Evolutionary conservation across 768 basidiomycete species (phyloP).

Genomic region (Tricholoma sp.): DNA sequence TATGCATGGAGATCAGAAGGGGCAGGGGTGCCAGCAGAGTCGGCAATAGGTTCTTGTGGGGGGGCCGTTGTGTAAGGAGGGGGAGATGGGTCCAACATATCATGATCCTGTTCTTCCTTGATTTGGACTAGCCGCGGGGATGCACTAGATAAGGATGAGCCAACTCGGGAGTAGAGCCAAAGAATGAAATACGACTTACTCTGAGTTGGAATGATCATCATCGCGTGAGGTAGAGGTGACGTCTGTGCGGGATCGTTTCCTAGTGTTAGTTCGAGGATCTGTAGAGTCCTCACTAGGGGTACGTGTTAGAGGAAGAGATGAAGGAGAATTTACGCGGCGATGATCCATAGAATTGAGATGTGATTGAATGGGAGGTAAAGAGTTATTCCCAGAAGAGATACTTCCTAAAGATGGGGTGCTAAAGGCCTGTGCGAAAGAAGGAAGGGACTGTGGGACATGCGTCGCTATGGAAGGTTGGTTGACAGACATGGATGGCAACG

Average conservation of each 20-base stretch:
- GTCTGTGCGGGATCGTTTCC: constrained; percentile 46
- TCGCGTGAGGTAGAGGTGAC: constrained; percentile 27
- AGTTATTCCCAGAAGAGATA: constrained; percentile 45
- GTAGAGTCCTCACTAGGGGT: constrained; percentile 26
- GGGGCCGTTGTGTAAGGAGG: constrained; percentile 23
- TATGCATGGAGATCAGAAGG: constrained; percentile 39
- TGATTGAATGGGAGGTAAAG: constrained; percentile 63
- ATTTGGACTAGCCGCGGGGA: constrained; percentile 46
- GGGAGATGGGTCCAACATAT: constrained; percentile 34
- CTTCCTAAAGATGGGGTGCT: constrained; percentile 48
- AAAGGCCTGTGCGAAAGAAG: constrained; percentile 78
- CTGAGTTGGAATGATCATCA: constrained; percentile 35
- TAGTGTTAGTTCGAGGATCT: constrained; percentile 19
- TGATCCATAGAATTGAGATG: constrained; percentile 28
- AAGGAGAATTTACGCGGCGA: constrained; percentile 31
- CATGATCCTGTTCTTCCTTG: constrained; percentile 61
- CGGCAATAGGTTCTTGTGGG: constrained; percentile 17
- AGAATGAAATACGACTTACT: constrained; percentile 34
- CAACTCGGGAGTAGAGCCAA: constrained; percentile 10
- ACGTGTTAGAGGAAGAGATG: constrained; percentile 15
- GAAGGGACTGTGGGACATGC: constrained; percentile 57
- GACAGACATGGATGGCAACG: constrained; percentile 32
- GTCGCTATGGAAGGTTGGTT: constrained; percentile 38
- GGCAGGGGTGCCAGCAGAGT: constrained; percentile 29
- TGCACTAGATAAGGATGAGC: constrained; percentile 22